These are phyloP conservation scores for Phytophthora chlamydospora DNA, from an alignment of 352 stramenopile genomes.

Conservation along the genomic window DNA sequence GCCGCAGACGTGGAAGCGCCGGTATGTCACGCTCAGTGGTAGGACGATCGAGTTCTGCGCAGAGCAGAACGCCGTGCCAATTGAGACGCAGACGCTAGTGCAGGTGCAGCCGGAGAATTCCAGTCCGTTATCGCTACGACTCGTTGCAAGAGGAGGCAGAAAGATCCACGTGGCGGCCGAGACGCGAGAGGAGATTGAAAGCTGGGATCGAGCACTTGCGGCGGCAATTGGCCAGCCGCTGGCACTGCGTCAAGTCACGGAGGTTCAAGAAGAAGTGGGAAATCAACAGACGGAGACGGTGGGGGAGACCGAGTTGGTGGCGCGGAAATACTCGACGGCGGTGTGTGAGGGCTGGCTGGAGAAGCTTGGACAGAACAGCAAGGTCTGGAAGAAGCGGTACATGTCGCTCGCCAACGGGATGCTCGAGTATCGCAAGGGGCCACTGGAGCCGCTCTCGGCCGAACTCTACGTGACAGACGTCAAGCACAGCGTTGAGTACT, in stretches of 20 bases:
- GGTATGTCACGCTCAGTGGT: conserved; percentile 58
- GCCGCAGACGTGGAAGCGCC: conserved; percentile 52
- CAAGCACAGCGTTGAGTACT: conserved; percentile 40
- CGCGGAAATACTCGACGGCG: conserved; percentile 26
- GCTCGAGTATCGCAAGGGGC: conserved; percentile 68
- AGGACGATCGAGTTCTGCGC: conserved; percentile 62
- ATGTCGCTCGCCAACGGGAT: conserved; percentile 62
- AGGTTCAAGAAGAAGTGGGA: conserved; percentile 7
- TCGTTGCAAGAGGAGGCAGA: conserved; percentile 17
- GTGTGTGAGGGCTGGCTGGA: conserved; percentile 67
- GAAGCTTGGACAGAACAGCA: conserved; percentile 51
- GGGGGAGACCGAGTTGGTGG: conserved; percentile 23
- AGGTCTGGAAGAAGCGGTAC: conserved; percentile 68
- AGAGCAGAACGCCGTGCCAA: conserved; percentile 29
- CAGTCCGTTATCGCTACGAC: conserved; percentile 29
- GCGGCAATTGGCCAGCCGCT: conserved; percentile 26
- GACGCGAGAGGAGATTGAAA: conserved; percentile 37
- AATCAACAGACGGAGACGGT: conserved; percentile 19
- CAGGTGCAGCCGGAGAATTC: conserved; percentile 24
- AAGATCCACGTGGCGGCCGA: conserved; percentile 32
- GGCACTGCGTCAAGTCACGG: conserved; percentile 15
- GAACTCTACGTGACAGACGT: conserved; percentile 62
- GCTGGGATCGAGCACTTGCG: conserved; percentile 34
- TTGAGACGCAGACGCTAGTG: conserved; percentile 39
- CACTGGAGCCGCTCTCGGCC: conserved; percentile 51